These are phyloP conservation scores for Gynochthodes officinalis DNA, from an alignment of 257 asterid genomes.

Conservation along the genomic window DNA sequence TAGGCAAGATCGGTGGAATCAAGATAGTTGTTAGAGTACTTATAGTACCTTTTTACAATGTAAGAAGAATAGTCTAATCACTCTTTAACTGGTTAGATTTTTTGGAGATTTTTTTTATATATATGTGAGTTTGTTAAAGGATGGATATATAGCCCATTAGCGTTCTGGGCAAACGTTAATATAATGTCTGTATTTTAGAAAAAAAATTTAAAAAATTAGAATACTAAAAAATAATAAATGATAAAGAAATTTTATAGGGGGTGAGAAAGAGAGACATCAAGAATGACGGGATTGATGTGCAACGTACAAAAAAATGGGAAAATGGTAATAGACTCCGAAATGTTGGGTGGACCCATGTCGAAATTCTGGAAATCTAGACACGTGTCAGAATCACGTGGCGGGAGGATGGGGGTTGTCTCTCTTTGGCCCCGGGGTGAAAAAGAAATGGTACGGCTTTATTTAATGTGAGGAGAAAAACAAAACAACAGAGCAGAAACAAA, in stretches of 20 bases:
- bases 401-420: not conserved
- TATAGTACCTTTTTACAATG: too few species aligned
- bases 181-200: too few species aligned
- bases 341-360: not conserved
- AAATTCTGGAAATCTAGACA: constrained; percentile 11
- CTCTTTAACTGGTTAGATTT: too few species aligned
- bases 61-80: too few species aligned
- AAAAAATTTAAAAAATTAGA: not conserved
- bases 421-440: not conserved
- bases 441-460: constrained; percentile 7
- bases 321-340: constrained; percentile 4
- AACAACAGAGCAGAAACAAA: too few species aligned
- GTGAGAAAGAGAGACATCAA: constrained; percentile 7
- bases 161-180: too few species aligned
- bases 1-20: too few species aligned
- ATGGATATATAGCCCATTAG: too few species aligned
- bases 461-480: not conserved
- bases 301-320: constrained; percentile 21
- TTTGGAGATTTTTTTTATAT: too few species aligned
- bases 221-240: not conserved
- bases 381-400: constrained; percentile 32
- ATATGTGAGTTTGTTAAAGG: too few species aligned
- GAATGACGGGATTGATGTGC: constrained; percentile 18
- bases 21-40: too few species aligned
- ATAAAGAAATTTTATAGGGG: not conserved